Conservation (phyloP, 345 rosid species). For the Syzygium aqueum region DNA sequence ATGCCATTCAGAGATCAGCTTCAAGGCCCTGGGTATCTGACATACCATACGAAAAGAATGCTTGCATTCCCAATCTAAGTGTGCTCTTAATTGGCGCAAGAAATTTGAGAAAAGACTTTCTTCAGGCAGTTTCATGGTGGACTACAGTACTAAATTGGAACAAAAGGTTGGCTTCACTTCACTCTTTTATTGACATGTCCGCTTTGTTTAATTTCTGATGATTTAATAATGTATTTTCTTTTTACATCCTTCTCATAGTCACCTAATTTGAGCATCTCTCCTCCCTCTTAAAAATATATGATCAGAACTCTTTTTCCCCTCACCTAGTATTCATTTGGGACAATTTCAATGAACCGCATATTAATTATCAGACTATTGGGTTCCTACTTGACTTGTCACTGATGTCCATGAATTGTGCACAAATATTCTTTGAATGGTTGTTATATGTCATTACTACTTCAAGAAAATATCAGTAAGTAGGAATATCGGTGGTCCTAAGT, state of each 20-base stretch:
- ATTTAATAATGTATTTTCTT: not conserved
- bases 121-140: conserved; percentile 31
- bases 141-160: conserved; percentile 21
- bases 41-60: conserved; percentile 19
- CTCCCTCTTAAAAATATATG: not conserved
- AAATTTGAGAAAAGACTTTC: conserved; percentile 9
- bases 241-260: not conserved
- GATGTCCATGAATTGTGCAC: not conserved
- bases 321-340: not conserved
- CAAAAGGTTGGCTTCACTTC: conserved; percentile 14
- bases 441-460: not conserved
- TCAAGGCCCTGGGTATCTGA: conserved; percentile 29
- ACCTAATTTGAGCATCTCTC: not conserved
- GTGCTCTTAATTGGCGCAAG: conserved; percentile 22
- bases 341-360: not conserved
- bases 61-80: conserved; percentile 24
- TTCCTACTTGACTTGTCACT: not conserved
- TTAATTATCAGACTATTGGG: not conserved
- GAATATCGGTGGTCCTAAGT: not conserved
- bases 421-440: not conserved
- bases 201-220: not conserved
- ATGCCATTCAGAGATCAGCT: conserved; percentile 33
- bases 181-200: not conserved
- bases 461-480: not conserved
- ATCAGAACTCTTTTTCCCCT: not conserved